Base-by-base conservation (phyloP, 768 basidiomycete species). In the Tephrocybe rancida region DNA sequence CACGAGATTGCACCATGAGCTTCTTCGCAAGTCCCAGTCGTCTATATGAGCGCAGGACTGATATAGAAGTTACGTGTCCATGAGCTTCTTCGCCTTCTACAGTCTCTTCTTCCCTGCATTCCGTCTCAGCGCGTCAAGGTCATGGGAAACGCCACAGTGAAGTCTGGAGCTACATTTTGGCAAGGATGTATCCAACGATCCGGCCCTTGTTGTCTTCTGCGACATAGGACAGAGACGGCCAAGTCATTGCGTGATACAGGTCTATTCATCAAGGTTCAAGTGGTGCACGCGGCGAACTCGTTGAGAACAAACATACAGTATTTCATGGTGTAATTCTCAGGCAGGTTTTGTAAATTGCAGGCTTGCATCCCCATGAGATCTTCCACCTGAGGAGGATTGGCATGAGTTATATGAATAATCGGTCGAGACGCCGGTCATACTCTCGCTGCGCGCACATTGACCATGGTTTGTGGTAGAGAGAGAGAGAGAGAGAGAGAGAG, bases 21-120 rank as follows among this genome's bases (percentile, higher is more conserved):
- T 93, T 93, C 73, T 97, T 97, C 43, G 96, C 96, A 4, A 98
- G 70, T 18, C 96, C 96, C 27, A 98, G 75, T 43, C 96, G 82
- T 56, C 96, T 81, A 70, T 98, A 95, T 11, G 92, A 86, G 53
- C 96, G 80, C 44, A 98, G 73, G 6, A 98, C 95, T 2, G 94
- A 95, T 68, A 98, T 96, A 16, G 95, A 97, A 0, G 95, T 98
- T 61, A 98, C 95, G 67, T 98, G 96, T 1, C 96, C 96, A 64
- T 94, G 91, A 1, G 87, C 82, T 39, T 83, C 82, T 37, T 84
- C 81, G 29, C 86, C 86, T 60, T 87, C 71, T 11, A 74, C 67
- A 11, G 76, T 74, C 41, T 86, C 79, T 64, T 81, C 87, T 58
- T 92, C 89, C 85, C 88, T 90, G 61, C 21, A 26, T 55, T 51